These are phyloP conservation scores for Candida bentonensis DNA, from an alignment of 805 yeast genomes.

Conservation along the genomic window DNA sequence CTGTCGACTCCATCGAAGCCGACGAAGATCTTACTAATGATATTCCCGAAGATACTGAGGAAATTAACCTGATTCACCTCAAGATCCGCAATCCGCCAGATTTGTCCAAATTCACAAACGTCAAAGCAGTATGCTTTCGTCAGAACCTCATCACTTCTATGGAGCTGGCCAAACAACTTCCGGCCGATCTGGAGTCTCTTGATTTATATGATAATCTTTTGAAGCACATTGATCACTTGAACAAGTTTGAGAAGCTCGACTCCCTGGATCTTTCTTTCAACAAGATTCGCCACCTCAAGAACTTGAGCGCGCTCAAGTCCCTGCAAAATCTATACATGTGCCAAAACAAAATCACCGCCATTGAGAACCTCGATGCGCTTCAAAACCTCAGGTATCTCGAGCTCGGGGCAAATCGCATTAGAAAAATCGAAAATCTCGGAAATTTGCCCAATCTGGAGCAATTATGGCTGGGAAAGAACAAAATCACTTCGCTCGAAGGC, in stretches of 20 bases:
- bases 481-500: slow-evolving; percentile 50
- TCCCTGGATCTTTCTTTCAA: slow-evolving; percentile 79
- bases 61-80: slow-evolving; percentile 44
- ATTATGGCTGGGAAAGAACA: slow-evolving; percentile 88
- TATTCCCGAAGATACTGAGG: slow-evolving; percentile 32
- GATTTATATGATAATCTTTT: slow-evolving; percentile 90
- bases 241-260: slow-evolving; percentile 38
- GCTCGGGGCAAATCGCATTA: slow-evolving; percentile 77
- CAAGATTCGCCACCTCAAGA: slow-evolving; percentile 73
- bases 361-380: slow-evolving; percentile 50
- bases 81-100: slow-evolving; percentile 39
- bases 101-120: slow-evolving; percentile 32
- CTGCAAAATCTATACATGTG: slow-evolving; percentile 69
- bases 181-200: slow-evolving; percentile 50
- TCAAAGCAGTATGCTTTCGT: slow-evolving; percentile 57
- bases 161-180: slow-evolving; percentile 49
- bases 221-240: slow-evolving; percentile 57
- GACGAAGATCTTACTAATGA: slow-evolving; percentile 42
- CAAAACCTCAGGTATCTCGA: slow-evolving; percentile 55
- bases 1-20: slow-evolving; percentile 34
- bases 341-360: slow-evolving; percentile 68
- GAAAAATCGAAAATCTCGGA: slow-evolving; percentile 38
- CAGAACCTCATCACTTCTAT: slow-evolving; percentile 73
- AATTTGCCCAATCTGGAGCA: slow-evolving; percentile 46
- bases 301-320: slow-evolving; percentile 46